These are phyloP conservation scores for Spathaspora girioi DNA, from an alignment of 805 yeast genomes.

Conservation along the genomic window DNA sequence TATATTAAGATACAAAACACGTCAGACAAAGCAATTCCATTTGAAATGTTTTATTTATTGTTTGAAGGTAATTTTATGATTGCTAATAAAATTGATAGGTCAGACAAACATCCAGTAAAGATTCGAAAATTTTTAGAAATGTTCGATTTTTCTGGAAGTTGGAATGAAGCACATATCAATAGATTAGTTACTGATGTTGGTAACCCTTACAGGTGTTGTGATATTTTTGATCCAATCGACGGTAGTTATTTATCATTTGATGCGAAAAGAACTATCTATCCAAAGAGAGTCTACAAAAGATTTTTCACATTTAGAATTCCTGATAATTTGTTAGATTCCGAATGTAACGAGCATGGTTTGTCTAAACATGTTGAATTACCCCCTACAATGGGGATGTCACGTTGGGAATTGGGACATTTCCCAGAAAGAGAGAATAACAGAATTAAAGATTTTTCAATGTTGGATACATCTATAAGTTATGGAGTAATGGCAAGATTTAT, in stretches of 20 bases:
- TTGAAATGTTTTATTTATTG: conserved; percentile 59
- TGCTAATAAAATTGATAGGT: conserved; percentile 12
- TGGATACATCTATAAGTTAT: conserved; percentile 26
- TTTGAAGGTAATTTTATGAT: conserved; percentile 48
- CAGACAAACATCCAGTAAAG: conserved; percentile 9
- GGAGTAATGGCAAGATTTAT: conserved; percentile 35
- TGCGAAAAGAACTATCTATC: conserved; percentile 12
- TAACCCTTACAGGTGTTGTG: conserved; percentile 12
- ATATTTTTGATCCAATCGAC: conserved; percentile 23
- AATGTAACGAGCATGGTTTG: conserved; percentile 30
- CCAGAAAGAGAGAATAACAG: conserved; percentile 5
- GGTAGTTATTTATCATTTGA: conserved; percentile 18
- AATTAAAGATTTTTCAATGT: conserved; percentile 25
- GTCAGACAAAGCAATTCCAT: conserved; percentile 41
- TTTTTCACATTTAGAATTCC: conserved; percentile 42
- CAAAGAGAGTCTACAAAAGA: conserved; percentile 28
- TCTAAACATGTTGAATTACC: conserved; percentile 31
- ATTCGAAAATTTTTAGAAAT: conserved; percentile 39
- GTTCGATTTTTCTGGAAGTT: conserved; percentile 52
- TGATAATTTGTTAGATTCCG: conserved; percentile 29
- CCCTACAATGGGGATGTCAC: conserved; percentile 28
- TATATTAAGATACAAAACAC: conserved; percentile 43
- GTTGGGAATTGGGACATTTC: conserved; percentile 11
- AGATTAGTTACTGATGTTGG: conserved; percentile 25
- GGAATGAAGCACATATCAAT: conserved; percentile 35